phyloP scores from a whole-genome alignment of 768 basidiomycete genomes.

The Russula sp. region DNA sequence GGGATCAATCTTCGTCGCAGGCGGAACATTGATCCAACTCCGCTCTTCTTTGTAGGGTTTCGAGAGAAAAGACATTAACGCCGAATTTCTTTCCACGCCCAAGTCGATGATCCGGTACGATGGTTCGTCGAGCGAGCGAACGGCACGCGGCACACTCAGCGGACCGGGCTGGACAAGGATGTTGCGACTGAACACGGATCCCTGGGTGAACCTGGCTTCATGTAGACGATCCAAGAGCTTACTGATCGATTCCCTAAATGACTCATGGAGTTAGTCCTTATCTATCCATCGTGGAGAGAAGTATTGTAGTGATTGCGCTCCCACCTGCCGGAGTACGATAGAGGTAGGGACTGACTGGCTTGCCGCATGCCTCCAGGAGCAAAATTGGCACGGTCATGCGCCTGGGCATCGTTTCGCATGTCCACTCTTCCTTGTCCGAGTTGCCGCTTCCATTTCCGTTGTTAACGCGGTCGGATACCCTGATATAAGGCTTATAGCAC shows the following conservation, averaged over 20 bases:
- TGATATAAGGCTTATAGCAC: constrained; percentile 44
- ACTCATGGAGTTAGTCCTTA: background rate
- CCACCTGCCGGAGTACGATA: constrained; percentile 30
- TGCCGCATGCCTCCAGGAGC: constrained; percentile 49
- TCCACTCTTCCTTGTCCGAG: background rate
- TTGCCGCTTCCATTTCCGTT: background rate
- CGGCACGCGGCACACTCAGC: constrained; percentile 36
- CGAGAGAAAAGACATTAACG: background rate
- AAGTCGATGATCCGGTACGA: constrained; percentile 52
- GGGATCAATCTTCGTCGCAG: background rate
- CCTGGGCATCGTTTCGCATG: background rate
- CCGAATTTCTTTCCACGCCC: constrained; percentile 36
- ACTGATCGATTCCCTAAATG: constrained; percentile 32
- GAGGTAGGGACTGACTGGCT: constrained; percentile 35
- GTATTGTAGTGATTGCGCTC: background rate
- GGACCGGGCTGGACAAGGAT: constrained; percentile 46
- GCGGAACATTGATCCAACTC: background rate
- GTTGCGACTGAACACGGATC: constrained; percentile 45
- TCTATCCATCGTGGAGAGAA: background rate
- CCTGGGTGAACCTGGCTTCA: constrained; percentile 40
- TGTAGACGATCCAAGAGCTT: constrained; percentile 46
- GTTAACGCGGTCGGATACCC: constrained; percentile 9
- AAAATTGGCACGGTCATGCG: constrained; percentile 40
- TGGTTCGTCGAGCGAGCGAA: constrained; percentile 35
- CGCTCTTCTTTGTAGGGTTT: background rate